Base-by-base conservation (phyloP, 148 eudicot species). In the Camellia japonica region DNA sequence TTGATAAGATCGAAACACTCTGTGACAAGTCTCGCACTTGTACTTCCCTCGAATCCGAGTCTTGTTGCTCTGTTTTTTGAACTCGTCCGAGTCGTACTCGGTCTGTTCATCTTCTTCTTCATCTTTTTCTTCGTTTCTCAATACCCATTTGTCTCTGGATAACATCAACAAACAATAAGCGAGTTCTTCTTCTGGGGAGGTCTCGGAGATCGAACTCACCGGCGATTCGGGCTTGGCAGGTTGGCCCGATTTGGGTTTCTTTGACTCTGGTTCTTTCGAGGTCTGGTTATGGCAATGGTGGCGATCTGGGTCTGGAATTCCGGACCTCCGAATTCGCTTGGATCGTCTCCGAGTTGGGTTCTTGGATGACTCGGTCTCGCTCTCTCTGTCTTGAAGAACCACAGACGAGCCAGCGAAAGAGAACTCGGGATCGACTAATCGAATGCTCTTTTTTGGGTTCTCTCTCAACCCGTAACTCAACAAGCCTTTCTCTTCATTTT, bases 161-260 rank as follows among this genome's bases (percentile, higher is more conserved):
- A 94, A 43, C 97, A 90, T 87, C 84, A 94, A 90, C 63, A 93
- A 78, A 74, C 95, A 93, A 63, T 88, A 83, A 1, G 98, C 98
- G 0, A 94, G 83, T 43, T 93, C 90, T 61, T 91, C 95, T 10
- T 94, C 98, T 0, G 92, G 83, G 19, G 88, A 83, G 2, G 87
- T 85, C 1, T 87, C 90, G 0, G 97, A 89, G 19, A 87, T 73
- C 15, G 91, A 93, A 70, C 91, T 87, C 62, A 58, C 82, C 38
- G 87, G 49, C 6, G 18, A 15, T 61, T 77, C 79, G 20, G 16
- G 58, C 38, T 42, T 7, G 3, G 66, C 52, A 20, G n/a, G 63
- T 68, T 54, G 42, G 14, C 54, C 66, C 12, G 49, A 55, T 56
- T 70, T 74, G 63, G 60, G 13, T 46, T 68, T 74, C 30, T 76